Conservation (phyloP, 805 yeast genomes). For the Kuraishia molischiana region DNA sequence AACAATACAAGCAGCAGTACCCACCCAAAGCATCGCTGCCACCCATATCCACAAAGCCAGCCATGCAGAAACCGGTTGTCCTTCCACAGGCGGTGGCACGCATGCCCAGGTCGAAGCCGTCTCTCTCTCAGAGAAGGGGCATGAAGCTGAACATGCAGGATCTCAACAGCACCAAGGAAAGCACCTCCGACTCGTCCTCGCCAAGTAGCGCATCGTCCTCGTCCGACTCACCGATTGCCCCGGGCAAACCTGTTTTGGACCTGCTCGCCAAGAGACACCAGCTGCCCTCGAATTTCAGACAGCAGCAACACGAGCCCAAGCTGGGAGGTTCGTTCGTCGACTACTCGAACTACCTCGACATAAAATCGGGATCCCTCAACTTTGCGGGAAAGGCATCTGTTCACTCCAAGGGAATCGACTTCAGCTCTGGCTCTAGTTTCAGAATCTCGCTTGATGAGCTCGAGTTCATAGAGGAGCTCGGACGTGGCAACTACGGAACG, state of each 20-base stretch:
- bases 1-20: conserved; percentile 9
- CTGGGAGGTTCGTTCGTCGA: conserved; percentile 65
- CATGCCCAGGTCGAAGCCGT: conserved; percentile 3
- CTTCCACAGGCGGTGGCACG: conserved; percentile 4
- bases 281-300: conserved; percentile 13
- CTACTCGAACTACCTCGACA: conserved; percentile 82
- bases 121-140: conserved; percentile 45
- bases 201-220: not conserved
- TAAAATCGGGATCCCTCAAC: conserved; percentile 83
- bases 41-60: not conserved
- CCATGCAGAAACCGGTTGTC: conserved; percentile 6
- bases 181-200: not conserved
- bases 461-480: conserved; percentile 77
- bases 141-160: conserved; percentile 34
- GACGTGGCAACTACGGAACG: conserved; percentile 94
- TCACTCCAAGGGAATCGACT: conserved; percentile 87
- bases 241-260: conserved; percentile 8
- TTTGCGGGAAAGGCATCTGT: conserved; percentile 91
- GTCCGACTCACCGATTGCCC: not conserved
- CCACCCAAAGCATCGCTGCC: conserved; percentile 6
- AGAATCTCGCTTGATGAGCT: conserved; percentile 78
- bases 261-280: conserved; percentile 13
- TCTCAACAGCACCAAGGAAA: conserved; percentile 1
- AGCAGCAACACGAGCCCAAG: conserved; percentile 20
- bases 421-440: conserved; percentile 80